Percentiles rank a stretch among this genome's conserved stretches.
Conservation (phyloP, 345 rosid species). For the Salix exigua region DNA sequence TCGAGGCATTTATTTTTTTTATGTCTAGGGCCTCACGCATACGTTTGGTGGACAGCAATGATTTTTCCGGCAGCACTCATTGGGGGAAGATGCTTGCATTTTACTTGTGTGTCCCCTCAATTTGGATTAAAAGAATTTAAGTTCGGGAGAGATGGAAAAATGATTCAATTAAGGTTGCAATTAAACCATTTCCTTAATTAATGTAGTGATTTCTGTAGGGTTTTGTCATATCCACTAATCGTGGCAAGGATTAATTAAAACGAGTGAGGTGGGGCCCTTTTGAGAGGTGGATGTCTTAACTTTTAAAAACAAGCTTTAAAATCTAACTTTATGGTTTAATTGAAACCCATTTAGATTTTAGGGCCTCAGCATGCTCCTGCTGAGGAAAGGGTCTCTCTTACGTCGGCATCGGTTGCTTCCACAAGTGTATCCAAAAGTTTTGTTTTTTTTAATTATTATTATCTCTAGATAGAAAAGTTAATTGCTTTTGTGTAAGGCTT, state of each 20-base stretch:
- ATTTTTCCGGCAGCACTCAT: background rate
- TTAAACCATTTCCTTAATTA: background rate
- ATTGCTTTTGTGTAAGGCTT: slow-evolving; percentile 47
- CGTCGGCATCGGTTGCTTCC: slow-evolving; percentile 35
- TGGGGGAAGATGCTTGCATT: background rate
- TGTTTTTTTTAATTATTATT: too few relatives aligned
- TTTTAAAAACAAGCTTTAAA: slow-evolving; percentile 39
- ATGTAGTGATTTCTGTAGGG: background rate
- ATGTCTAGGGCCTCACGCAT: background rate
- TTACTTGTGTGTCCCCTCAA: background rate
- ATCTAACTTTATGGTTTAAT: slow-evolving; percentile 33
- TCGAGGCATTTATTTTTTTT: too few relatives aligned
- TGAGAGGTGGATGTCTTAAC: slow-evolving; percentile 35
- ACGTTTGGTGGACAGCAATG: background rate
- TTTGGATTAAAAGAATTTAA: background rate
- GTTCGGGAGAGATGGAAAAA: background rate
- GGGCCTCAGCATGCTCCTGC: background rate
- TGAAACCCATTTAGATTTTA: slow-evolving; percentile 18
- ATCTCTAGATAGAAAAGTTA: slow-evolving; percentile 13
- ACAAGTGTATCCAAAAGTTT: background rate
- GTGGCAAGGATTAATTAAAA: slow-evolving; percentile 1
- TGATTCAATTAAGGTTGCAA: background rate
- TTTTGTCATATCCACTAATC: slow-evolving; percentile 12
- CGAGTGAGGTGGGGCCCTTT: slow-evolving; percentile 25
- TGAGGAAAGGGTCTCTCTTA: slow-evolving; percentile 30